A percentile compares a stretch with the other conserved stretches of the same genome.
Conservation (phyloP, 345 rosid species). For the Rhodamnia argentea region DNA sequence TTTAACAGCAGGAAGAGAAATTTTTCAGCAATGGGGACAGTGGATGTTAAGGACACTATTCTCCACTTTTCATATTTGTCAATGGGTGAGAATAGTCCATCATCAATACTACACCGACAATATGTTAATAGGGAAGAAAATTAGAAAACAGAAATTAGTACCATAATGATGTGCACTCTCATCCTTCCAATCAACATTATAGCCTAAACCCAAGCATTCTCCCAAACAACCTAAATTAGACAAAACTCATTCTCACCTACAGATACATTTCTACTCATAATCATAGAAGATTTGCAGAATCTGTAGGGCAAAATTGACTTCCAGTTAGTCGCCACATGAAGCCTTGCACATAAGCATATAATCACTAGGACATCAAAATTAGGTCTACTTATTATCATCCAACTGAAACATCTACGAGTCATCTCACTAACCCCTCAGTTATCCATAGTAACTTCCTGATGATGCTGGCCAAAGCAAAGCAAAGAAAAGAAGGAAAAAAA, state of each 20-base stretch:
- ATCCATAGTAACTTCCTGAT: not conserved
- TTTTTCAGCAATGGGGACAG: not conserved
- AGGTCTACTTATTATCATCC: not conserved
- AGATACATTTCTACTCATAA: not conserved
- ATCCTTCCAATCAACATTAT: not conserved
- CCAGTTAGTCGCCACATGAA: not conserved
- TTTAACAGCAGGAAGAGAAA: not conserved
- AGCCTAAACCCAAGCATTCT: not conserved
- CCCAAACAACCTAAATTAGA: not conserved
- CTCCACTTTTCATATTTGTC: not conserved
- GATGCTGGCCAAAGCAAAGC: not conserved
- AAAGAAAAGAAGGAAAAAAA: accelerated
- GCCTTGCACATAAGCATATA: not conserved
- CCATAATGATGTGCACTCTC: not conserved
- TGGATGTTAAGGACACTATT: not conserved
- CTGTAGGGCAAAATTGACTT: not conserved
- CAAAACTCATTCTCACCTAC: not conserved
- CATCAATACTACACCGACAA: not conserved
- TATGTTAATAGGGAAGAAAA: not conserved
- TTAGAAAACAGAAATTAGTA: not conserved
- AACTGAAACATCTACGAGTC: not conserved
- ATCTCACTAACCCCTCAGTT: not conserved
- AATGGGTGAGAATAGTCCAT: not conserved
- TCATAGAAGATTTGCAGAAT: not conserved
- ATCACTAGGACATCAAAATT: not conserved